Evolutionary conservation across 495 filamentous ascomycete species (phyloP), one percentile per base, ranked within the genome.

Genomic region (Penicillium cinerascens): DNA sequence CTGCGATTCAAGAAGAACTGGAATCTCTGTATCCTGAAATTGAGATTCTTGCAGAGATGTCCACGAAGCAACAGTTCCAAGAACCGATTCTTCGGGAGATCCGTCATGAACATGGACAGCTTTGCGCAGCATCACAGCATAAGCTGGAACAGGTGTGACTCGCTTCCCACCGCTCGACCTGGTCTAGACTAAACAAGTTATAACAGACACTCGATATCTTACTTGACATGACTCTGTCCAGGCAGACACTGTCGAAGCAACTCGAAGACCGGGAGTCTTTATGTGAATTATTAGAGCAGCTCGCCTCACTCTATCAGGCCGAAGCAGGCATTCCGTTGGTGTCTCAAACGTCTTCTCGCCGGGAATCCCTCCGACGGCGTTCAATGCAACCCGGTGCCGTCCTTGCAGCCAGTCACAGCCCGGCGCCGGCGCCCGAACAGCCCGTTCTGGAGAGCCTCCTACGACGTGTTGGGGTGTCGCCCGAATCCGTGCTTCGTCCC

Each of bases 21-120:
- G 82, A 83, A 33, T 82, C 83, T 13, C 62, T 87, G 3, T 84
- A 83, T 51, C 75, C 81, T 0, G 83, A 87, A 52, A 82, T 87
- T 53, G 73, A 82, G 11, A 75, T 82, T 2, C 71, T 87, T 27
- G 78, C 82, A 3, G 79, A 85, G 52, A 82, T 87, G 74, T 78
- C 80, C 21, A 74, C 75, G 1, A 78, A 80, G 59, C 81, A 86
- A 49, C 77, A 84, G 57, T 82, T 77, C 55, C 65, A 80, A 4
- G 74, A 81, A 53, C 82, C 80, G 1, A 81, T 83, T 15, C 66
- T 84, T 3, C 69, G 60, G 1, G 70, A 68, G 46, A 62, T 78
- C 27, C 60, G 65, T 29, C 59, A 64, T 26, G 60, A 65, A 25
- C 68, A 72, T 21, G 61, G 54, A 44, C 58, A 70, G 29, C 55